These are phyloP conservation scores for Marasmius oreades DNA, from an alignment of 1,284 basidiomycete species.

Conservation along the genomic window DNA sequence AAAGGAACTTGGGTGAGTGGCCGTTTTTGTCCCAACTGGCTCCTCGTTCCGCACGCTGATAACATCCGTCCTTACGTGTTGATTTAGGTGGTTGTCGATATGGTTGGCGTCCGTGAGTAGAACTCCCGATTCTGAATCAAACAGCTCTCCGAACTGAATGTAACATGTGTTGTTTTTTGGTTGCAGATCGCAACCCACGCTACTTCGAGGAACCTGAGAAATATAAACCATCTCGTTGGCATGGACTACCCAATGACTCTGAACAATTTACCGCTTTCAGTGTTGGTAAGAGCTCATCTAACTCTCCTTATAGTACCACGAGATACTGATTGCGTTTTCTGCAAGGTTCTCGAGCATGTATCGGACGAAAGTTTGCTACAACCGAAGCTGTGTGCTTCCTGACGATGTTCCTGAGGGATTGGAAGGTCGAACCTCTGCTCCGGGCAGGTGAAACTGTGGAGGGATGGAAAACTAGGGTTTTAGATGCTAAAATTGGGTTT, in stretches of 20 bases:
- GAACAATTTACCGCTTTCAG: constrained; percentile 14
- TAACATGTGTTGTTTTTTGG: neutral
- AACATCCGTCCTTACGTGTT: neutral
- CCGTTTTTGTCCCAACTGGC: neutral
- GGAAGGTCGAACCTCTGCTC: constrained; percentile 17
- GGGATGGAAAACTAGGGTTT: constrained; percentile 11
- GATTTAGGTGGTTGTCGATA: constrained; percentile 12
- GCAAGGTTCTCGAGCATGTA: constrained; percentile 4
- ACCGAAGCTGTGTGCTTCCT: constrained; percentile 27
- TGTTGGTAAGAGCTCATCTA: constrained; percentile 16
- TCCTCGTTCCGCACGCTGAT: neutral
- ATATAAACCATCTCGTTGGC: constrained; percentile 29
- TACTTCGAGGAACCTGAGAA: constrained; percentile 25
- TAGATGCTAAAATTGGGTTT: constrained; percentile 12
- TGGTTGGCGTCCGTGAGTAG: constrained; percentile 19
- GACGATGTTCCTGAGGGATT: constrained; percentile 26
- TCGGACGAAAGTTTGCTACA: constrained; percentile 28
- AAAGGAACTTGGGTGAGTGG: constrained; percentile 5
- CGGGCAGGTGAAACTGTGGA: constrained; percentile 7
- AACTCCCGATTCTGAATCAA: neutral
- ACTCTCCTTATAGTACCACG: constrained; percentile 1
- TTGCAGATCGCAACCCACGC: constrained; percentile 25
- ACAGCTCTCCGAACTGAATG: neutral
- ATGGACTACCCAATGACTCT: constrained; percentile 16
- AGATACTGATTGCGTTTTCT: neutral